Base-by-base conservation (phyloP, 2,329 filamentous ascomycete species). In the Bimuria novae-zelandiae region DNA sequence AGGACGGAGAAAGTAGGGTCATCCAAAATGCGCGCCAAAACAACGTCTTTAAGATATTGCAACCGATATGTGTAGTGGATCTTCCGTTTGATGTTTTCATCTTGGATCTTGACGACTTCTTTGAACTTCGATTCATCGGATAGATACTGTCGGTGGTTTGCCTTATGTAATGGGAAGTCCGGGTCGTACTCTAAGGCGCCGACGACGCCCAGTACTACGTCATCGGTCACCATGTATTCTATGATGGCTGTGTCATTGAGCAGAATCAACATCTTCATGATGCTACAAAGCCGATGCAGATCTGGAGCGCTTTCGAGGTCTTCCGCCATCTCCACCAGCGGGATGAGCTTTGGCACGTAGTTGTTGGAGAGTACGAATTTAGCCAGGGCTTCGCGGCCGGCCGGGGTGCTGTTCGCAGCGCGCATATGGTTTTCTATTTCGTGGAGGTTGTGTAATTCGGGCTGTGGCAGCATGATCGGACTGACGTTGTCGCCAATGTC, bases 31-130 rank as follows among this genome's bases (percentile, higher is more conserved):
- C 94, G 86, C 25, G 94, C 94, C 37, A 99, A 83, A 1, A 97
- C 93, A n/a, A 99, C 94, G 67, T 99, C 94, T 74, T 97, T 99
- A 49, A 99, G 82, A 71, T 99, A 99, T 69, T 96, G 92, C 29
- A 99, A 79, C 33, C 94, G 89, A 77, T 97, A 97, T 1, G 94
- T 97, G 73, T 92, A 91, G 69, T 97, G 92, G 33, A 99, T 97
- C 79, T 97, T 97, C 65, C 85, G 87, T 62, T 88, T 86, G 58
- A 97, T 90, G 46, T 83, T 77, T 5, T 87, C 82, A 64, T 97
- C 90, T 63, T 92, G 88, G 63, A 99, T 97, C 49, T 85, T 88
- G 16, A 99, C 92, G 11, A 99, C 94, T 78, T 99, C 93, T 75
- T 96, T 97, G 74, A 92, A 99, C 63, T 92, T 88, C 17, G 90